phyloP scores from a whole-genome alignment of 2,329 filamentous ascomycete genomes.

The Penicillium oxalicum region DNA sequence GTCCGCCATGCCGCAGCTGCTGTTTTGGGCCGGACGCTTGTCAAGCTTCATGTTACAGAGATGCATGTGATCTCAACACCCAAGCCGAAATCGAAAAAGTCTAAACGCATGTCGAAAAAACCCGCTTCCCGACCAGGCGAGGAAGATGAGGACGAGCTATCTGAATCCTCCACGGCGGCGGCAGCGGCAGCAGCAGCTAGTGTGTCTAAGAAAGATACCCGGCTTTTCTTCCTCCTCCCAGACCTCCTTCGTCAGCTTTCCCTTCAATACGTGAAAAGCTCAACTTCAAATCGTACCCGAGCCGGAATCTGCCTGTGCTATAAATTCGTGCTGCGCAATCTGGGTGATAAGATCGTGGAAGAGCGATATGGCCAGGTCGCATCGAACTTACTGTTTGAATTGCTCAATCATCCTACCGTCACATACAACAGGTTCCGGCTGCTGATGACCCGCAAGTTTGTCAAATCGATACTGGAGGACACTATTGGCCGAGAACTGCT shows the following conservation, averaged over 20 bases:
- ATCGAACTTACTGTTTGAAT: constrained; percentile 70
- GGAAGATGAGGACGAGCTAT: constrained; percentile 65
- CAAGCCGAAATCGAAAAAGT: constrained; percentile 58
- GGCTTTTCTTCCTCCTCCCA: constrained; percentile 65
- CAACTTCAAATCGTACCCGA: constrained; percentile 72
- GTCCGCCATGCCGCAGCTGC: constrained; percentile 83
- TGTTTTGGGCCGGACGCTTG: constrained; percentile 74
- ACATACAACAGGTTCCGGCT: constrained; percentile 81
- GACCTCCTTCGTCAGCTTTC: constrained; percentile 78
- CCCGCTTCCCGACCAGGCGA: constrained; percentile 52
- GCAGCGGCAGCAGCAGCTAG: neutral
- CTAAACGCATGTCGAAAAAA: constrained; percentile 68
- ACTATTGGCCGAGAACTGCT: constrained; percentile 75
- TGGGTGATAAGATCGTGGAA: constrained; percentile 80
- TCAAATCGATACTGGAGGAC: constrained; percentile 76
- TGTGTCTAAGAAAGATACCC: constrained; percentile 64
- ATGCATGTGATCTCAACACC: constrained; percentile 48
- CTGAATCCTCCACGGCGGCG: constrained; percentile 58
- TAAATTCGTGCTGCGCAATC: constrained; percentile 66
- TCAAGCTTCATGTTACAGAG: constrained; percentile 69
- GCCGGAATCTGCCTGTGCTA: constrained; percentile 86
- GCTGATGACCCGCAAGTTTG: constrained; percentile 75
- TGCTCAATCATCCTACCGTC: constrained; percentile 70
- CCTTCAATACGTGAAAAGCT: constrained; percentile 68
- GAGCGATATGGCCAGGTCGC: constrained; percentile 74